Percentiles rank a stretch among this genome's conserved stretches.
Conservation (phyloP, 139 green algal species). For the Eudorina sp. region DNA sequence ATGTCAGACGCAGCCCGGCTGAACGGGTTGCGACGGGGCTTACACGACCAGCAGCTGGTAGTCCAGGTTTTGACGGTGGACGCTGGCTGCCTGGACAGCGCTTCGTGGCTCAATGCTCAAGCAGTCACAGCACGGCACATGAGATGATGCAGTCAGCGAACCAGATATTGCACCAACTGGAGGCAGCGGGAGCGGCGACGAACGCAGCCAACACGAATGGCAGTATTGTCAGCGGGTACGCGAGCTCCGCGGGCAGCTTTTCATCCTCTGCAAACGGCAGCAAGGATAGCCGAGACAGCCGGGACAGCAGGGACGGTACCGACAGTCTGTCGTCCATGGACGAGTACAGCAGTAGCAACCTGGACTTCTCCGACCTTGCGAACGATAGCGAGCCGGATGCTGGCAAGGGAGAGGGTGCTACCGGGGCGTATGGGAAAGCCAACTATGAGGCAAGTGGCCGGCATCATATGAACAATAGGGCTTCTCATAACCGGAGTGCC, state of each 20-base stretch:
- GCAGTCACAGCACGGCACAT: constrained; percentile 6
- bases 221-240: constrained; percentile 18
- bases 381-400: constrained; percentile 12
- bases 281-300: too few relatives aligned
- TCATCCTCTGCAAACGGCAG: background rate
- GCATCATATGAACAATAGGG: too few relatives aligned
- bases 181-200: constrained; percentile 21
- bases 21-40: constrained; percentile 5
- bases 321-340: constrained; percentile 26
- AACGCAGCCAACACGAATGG: constrained; percentile 38
- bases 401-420: constrained; percentile 9
- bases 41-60: background rate
- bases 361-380: constrained; percentile 46
- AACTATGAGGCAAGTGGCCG: constrained; percentile 47
- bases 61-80: constrained; percentile 1
- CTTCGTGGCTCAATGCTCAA: constrained; percentile 25
- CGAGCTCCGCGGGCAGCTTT: constrained; percentile 13
- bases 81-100: background rate
- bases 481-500: too few relatives aligned
- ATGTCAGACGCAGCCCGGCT: background rate
- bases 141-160: constrained; percentile 45
- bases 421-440: constrained; percentile 25
- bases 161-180: constrained; percentile 43
- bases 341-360: constrained; percentile 31
- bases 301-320: too few relatives aligned